phyloP scores from a whole-genome alignment of 192 early-diverging fungal species.

The Mortierella claussenii region DNA sequence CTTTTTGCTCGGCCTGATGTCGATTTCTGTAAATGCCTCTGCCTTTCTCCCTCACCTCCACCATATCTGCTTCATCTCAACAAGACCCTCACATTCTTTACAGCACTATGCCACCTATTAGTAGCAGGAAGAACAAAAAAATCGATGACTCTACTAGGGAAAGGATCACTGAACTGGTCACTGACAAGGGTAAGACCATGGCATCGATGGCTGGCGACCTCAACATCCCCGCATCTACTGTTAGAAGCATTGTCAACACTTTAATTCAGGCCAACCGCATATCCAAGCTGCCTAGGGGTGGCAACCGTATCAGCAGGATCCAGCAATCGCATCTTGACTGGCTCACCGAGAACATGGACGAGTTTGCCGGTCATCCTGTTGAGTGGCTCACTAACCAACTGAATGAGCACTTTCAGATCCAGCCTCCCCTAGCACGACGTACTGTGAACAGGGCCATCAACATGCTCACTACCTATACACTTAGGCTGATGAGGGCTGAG shows the following conservation, averaged over 20 bases:
- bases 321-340: too few species aligned
- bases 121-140: too few species aligned
- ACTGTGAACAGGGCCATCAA: neutral
- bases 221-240: neutral
- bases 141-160: too few species aligned
- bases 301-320: neutral
- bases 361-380: neutral
- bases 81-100: too few species aligned
- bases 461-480: constrained; percentile 7
- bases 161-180: too few species aligned
- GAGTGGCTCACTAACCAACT: neutral
- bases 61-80: too few species aligned
- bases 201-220: neutral
- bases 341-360: neutral
- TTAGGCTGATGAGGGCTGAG: constrained; percentile 16
- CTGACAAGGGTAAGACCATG: too few species aligned
- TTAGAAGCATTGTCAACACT: neutral
- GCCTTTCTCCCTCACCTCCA: too few species aligned
- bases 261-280: neutral
- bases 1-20: too few species aligned
- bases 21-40: too few species aligned
- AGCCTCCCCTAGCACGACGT: neutral
- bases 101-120: too few species aligned
- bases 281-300: neutral
- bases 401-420: neutral